phyloP scores from a whole-genome alignment of 805 yeast genomes.

The Torulaspora microellipsoides region DNA sequence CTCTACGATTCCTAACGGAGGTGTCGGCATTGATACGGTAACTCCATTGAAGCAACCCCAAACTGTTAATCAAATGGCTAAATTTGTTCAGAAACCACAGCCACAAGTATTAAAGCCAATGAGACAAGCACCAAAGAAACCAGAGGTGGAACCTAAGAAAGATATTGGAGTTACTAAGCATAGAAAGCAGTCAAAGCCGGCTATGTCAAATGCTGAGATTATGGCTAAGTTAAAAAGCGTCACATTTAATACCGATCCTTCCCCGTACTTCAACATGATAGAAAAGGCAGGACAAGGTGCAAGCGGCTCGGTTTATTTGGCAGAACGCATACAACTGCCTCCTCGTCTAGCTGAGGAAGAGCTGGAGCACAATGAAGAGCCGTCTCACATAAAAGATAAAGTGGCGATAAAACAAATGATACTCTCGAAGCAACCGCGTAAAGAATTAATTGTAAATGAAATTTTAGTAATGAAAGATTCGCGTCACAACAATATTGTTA shows the following conservation, averaged over 20 bases:
- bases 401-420: constrained; percentile 98
- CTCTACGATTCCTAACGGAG: constrained; percentile 4
- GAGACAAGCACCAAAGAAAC: constrained; percentile 34
- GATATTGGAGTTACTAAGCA: constrained; percentile 34
- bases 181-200: constrained; percentile 50
- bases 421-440: constrained; percentile 82
- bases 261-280: constrained; percentile 67
- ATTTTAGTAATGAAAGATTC: constrained; percentile 95
- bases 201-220: constrained; percentile 82
- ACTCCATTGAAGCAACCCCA: background rate
- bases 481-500: constrained; percentile 91
- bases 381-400: constrained; percentile 46
- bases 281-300: constrained; percentile 98
- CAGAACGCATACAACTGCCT: constrained; percentile 53
- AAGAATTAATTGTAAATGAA: constrained; percentile 92
- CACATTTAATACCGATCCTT: constrained; percentile 82
- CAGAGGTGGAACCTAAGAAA: constrained; percentile 17
- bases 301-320: constrained; percentile 89
- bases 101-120: constrained; percentile 24
- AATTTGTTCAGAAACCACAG: constrained; percentile 14
- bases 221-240: constrained; percentile 77
- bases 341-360: constrained; percentile 18
- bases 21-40: background rate
- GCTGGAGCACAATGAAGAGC: constrained; percentile 16
- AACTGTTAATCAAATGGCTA: constrained; percentile 1